Evolutionary conservation across 2,329 filamentous ascomycete species (phyloP).

Genomic region (Aplosporella prunicola): DNA sequence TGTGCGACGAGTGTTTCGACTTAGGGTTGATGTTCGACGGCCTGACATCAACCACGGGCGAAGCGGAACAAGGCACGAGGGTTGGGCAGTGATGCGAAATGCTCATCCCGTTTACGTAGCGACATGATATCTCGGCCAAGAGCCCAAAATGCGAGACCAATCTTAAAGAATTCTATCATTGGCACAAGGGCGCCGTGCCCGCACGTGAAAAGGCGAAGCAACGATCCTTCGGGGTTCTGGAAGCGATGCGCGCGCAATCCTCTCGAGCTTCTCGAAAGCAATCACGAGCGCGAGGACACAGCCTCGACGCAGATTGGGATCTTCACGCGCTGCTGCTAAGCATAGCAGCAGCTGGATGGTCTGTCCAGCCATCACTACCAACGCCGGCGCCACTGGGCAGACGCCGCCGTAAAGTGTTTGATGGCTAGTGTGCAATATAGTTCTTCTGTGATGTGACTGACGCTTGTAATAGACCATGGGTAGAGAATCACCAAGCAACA

Average conservation of each 20-base stretch:
- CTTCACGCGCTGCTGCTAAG: conserved; percentile 6
- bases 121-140: conserved; percentile 4
- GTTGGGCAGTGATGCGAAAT: conserved; percentile 9
- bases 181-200: too few species aligned
- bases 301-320: conserved; percentile 9
- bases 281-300: too few species aligned
- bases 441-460: conserved; percentile 66
- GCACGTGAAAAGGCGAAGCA: conserved; percentile 1
- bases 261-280: too few species aligned
- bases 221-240: too few species aligned
- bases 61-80: too few species aligned
- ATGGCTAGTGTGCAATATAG: conserved; percentile 60
- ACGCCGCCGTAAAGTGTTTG: conserved; percentile 31
- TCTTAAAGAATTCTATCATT: too few species aligned
- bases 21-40: too few species aligned
- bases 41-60: too few species aligned
- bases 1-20: too few species aligned
- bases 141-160: too few species aligned
- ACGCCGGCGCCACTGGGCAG: conserved; percentile 26
- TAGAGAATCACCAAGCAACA: conserved; percentile 62
- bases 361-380: conserved; percentile 47
- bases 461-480: conserved; percentile 44
- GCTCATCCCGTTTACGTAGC: conserved; percentile 8
- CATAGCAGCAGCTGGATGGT: conserved; percentile 7
- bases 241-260: too few species aligned